Conservation (phyloP, 176 grass and related monocot species). For the Carex scoparia region DNA sequence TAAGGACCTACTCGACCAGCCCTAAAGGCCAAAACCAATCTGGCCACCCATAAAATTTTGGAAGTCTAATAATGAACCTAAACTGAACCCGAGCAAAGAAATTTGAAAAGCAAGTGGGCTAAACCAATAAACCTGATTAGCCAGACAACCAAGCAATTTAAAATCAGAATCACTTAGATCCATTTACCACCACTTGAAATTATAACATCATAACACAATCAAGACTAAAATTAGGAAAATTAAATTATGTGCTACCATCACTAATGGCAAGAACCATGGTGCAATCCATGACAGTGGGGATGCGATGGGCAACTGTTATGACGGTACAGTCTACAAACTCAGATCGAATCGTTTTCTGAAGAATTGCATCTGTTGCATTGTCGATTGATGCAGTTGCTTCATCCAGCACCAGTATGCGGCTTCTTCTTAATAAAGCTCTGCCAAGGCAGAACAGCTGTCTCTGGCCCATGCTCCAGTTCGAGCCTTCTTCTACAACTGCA, state of each 20-base stretch:
- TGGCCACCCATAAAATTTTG: neutral
- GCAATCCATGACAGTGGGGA: constrained; percentile 87
- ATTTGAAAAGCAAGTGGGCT: neutral
- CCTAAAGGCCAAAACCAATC: neutral
- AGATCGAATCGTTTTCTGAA: constrained; percentile 77
- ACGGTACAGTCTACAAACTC: constrained; percentile 80
- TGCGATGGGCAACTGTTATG: constrained; percentile 80
- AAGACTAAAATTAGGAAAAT: neutral
- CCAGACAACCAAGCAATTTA: neutral
- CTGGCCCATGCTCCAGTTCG: constrained; percentile 99
- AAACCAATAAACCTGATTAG: neutral
- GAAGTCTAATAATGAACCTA: neutral
- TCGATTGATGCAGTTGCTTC: constrained; percentile 88
- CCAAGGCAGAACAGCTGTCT: constrained; percentile 91
- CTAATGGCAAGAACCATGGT: constrained; percentile 73
- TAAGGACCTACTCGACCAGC: neutral
- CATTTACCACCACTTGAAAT: neutral
- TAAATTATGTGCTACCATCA: constrained; percentile 40
- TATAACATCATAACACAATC: neutral
- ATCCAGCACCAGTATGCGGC: constrained; percentile 70
- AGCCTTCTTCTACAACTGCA: constrained; percentile 84
- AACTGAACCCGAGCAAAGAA: neutral
- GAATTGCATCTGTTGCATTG: constrained; percentile 77
- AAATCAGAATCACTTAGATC: neutral
- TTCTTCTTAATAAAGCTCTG: constrained; percentile 62